Conservation (phyloP, 2,329 filamentous ascomycete species). For the Lachnellula cervina region DNA sequence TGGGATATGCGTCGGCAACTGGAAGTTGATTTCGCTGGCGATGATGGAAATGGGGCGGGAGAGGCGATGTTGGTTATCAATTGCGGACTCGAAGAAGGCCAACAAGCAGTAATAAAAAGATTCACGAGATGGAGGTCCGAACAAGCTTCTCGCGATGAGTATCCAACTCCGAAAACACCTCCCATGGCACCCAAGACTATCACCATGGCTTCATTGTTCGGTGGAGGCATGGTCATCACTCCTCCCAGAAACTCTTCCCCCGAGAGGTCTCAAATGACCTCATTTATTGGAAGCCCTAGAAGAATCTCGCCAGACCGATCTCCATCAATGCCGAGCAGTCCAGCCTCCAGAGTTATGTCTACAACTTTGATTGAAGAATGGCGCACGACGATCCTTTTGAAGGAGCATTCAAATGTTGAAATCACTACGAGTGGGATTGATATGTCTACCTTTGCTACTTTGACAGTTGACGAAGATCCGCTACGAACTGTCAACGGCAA, state of each 20-base stretch:
- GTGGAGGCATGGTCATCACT: slow-evolving; percentile 23
- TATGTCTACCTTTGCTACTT: slow-evolving; percentile 63
- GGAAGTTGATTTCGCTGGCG: slow-evolving; percentile 83
- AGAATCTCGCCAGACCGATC: slow-evolving; percentile 18
- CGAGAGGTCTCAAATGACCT: slow-evolving; percentile 17
- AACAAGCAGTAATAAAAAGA: slow-evolving; percentile 46
- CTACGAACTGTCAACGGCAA: slow-evolving; percentile 54
- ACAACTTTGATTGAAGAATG: slow-evolving; percentile 55
- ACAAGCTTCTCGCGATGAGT: slow-evolving; percentile 28
- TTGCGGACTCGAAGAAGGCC: slow-evolving; percentile 46
- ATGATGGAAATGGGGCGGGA: slow-evolving; percentile 70
- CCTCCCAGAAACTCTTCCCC: slow-evolving; percentile 20
- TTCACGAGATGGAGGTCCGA: slow-evolving; percentile 48
- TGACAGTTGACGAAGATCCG: slow-evolving; percentile 75
- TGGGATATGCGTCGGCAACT: slow-evolving; percentile 90
- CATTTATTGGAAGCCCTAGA: slow-evolving; percentile 22
- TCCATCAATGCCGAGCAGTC: slow-evolving; percentile 24
- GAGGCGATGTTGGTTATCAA: slow-evolving; percentile 72
- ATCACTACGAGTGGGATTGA: slow-evolving; percentile 72
- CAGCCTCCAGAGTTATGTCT: slow-evolving; percentile 21
- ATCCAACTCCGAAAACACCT: slow-evolving; percentile 29
- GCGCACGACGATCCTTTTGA: slow-evolving; percentile 60
- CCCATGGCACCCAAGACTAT: slow-evolving; percentile 18
- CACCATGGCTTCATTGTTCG: slow-evolving; percentile 31
- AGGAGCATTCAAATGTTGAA: slow-evolving; percentile 51